These are phyloP conservation scores for Annulohypoxylon moriforme DNA, from an alignment of 495 filamentous ascomycete species.

Conservation along the genomic window DNA sequence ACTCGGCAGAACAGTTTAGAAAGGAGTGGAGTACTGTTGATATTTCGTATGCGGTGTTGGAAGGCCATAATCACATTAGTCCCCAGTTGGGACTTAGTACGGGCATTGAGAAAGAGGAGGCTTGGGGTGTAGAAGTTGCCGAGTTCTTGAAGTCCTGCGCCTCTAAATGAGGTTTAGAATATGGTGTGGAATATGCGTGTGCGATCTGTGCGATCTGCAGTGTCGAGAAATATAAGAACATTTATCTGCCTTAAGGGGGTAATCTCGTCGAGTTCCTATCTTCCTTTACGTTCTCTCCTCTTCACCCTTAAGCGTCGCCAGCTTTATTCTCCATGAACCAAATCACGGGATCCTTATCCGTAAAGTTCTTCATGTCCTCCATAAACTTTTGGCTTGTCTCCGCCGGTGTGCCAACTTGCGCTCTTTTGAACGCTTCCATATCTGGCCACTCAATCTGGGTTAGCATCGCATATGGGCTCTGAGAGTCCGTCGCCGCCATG, in stretches of 20 bases:
- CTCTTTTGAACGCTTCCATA: conserved; percentile 22
- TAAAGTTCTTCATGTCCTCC: conserved; percentile 41
- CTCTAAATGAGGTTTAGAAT: conserved; percentile 11
- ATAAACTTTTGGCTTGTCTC: conserved; percentile 4
- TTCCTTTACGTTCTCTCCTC: not conserved
- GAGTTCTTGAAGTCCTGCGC: conserved; percentile 41
- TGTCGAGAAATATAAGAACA: too few species aligned
- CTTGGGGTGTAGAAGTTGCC: conserved; percentile 54
- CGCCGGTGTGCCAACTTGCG: conserved; percentile 20
- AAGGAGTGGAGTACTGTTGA: conserved; percentile 47
- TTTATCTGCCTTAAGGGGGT: too few species aligned
- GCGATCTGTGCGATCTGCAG: too few species aligned
- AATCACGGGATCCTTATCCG: conserved; percentile 25
- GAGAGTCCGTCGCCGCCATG: conserved; percentile 25
- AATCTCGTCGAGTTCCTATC: not conserved
- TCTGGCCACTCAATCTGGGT: conserved; percentile 35
- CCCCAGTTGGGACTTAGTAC: conserved; percentile 51
- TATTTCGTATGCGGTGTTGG: conserved; percentile 46
- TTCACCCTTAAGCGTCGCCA: not conserved
- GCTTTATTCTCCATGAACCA: conserved; percentile 41
- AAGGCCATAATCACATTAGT: conserved; percentile 60
- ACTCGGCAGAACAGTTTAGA: conserved; percentile 48
- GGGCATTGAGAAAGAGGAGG: conserved; percentile 54
- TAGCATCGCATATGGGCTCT: conserved; percentile 26
- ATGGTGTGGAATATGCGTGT: too few species aligned